These are phyloP conservation scores for Iris macrosiphon DNA, from an alignment of 106 monocot species.

Conservation along the genomic window DNA sequence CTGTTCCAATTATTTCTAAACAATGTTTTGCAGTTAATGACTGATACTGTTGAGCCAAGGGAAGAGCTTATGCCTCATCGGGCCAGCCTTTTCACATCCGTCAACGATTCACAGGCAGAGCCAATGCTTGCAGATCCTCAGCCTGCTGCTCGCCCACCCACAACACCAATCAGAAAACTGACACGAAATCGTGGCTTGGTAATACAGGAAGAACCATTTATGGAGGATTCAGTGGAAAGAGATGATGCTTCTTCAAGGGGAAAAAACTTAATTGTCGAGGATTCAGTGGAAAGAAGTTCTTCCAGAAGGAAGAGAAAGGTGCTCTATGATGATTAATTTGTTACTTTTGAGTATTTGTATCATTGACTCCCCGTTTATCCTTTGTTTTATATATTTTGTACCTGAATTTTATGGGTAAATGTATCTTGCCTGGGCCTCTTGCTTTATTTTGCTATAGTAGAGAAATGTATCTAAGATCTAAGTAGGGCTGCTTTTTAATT, in stretches of 20 bases:
- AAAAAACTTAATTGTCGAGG: too few species aligned
- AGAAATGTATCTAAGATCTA: too few species aligned
- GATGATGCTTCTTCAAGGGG: too few species aligned
- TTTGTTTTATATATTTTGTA: too few species aligned
- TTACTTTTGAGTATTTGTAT: too few species aligned
- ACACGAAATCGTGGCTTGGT: conserved; percentile 63
- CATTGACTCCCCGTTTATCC: too few species aligned
- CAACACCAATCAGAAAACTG: conserved; percentile 73
- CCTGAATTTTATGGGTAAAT: too few species aligned
- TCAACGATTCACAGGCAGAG: conserved; percentile 5
- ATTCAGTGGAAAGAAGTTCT: too few species aligned
- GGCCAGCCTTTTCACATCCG: not conserved
- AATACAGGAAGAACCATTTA: conserved; percentile 39
- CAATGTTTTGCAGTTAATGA: conserved; percentile 44
- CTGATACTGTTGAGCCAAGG: conserved; percentile 17
- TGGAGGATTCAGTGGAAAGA: conserved; percentile 22
- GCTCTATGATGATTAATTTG: conserved; percentile 5
- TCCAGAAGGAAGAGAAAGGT: conserved; percentile 5
- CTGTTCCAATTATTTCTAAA: too few species aligned
- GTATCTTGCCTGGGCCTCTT: too few species aligned
- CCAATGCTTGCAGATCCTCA: not conserved
- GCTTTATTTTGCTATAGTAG: too few species aligned
- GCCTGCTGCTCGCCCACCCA: not conserved
- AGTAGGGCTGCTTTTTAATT: too few species aligned
- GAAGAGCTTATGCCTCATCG: conserved; percentile 81